Base-by-base conservation (phyloP, 495 filamentous ascomycete genomes). In the Aspergillus olivimuriae region DNA sequence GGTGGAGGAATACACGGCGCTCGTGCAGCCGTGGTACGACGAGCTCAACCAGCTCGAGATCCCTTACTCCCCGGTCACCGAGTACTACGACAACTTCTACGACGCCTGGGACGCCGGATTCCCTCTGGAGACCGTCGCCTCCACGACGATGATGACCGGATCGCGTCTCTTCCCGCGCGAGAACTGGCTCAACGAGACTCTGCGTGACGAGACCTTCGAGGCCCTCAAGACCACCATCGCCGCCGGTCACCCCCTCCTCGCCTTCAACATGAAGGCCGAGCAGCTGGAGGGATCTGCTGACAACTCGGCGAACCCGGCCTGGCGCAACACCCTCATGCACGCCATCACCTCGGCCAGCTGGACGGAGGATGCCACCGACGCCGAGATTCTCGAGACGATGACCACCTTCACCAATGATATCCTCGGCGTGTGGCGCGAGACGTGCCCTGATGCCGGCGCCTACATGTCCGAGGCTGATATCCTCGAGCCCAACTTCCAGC, bases 401-500 rank as follows among this genome's bases (percentile, higher is more conserved):
- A 34, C 58, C 1, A 15, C 47, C 31, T 55, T 65, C 35, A 61
- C 61, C 38, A 68, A 68, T 51, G 52, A 56, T 14, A 55, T 72
- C 34, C 66, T 78, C 34, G 68, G 68, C 9, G 60, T 67, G n/a
- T 78, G 74, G 75, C 68, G 75, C 28, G 58, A 65, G 14, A 57
- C 66, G 10, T 63, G 53, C 32, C 62, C 65, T 3, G 56, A 58
- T 0, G 40, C 60, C 0, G 62, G 63, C n/a, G 60, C 61, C 0
- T 66, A 66, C 43, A 60, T 65, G 57, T 55, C 54, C 24, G 65
- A 69, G 53, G 51, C 61, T 19, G 76, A 84, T 55, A 58, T 76
- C n/a, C 62, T 74, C 37, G 80, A 85, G 57, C 80, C 81, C 0
- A 55, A 80, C 38, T 85, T 77, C 62, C 74, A 81, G 39, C 63